These are phyloP conservation scores for Colletotrichum lindemuthianum DNA, from an alignment of 2,329 filamentous ascomycete genomes.

Conservation along the genomic window DNA sequence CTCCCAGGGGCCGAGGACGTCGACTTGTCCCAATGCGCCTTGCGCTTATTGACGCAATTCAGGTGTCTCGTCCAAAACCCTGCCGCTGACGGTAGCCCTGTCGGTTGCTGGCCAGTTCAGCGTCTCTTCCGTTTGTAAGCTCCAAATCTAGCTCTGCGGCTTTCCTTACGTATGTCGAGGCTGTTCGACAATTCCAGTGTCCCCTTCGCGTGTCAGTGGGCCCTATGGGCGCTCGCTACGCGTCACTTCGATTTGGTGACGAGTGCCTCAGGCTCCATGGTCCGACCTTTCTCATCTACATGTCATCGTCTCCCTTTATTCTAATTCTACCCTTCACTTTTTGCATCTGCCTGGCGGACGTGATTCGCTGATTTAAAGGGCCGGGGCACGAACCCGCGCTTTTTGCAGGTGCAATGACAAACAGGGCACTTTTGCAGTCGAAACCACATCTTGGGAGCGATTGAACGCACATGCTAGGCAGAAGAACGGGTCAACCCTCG, in stretches of 20 bases:
- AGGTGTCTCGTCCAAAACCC: conserved; percentile 65
- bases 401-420: conserved; percentile 66
- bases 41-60: conserved; percentile 70
- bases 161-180: background rate
- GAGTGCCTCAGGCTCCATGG: too few species aligned
- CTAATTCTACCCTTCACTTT: too few species aligned
- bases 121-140: conserved; percentile 69
- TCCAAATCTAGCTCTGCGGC: background rate
- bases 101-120: conserved; percentile 66
- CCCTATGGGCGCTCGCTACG: background rate
- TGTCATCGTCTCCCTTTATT: too few species aligned
- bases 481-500: too few species aligned
- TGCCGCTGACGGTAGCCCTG: conserved; percentile 54
- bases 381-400: background rate
- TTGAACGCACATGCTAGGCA: background rate
- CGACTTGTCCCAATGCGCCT: conserved; percentile 64
- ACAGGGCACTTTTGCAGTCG: conserved; percentile 67
- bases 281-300: too few species aligned
- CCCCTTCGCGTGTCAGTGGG: too few species aligned
- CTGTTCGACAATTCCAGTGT: background rate
- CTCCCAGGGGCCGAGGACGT: conserved; percentile 52
- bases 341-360: too few species aligned
- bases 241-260: background rate
- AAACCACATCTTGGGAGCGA: conserved; percentile 72
- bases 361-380: too few species aligned